phyloP scores from a whole-genome alignment of 306 rosid genomes.

The Quercus gilva region DNA sequence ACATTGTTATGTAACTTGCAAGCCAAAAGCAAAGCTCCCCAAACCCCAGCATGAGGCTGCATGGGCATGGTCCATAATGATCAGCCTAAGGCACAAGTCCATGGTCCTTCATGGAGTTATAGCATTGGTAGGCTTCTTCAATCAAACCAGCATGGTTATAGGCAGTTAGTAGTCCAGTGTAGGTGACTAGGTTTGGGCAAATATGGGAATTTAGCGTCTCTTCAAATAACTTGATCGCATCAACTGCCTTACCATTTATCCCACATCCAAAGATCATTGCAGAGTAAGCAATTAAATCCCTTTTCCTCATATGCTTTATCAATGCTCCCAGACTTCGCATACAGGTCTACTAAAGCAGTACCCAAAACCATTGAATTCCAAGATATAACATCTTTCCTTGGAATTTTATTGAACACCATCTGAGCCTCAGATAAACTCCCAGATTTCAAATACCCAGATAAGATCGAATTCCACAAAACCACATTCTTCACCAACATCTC shows the following conservation, averaged over 20 bases:
- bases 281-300: conserved; percentile 73
- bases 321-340: conserved; percentile 68
- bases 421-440: conserved; percentile 49
- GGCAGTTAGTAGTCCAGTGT: conserved; percentile 61
- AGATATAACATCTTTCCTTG: conserved; percentile 57
- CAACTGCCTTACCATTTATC: conserved; percentile 53
- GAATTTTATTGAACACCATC: conserved; percentile 49
- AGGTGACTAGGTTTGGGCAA: conserved; percentile 55
- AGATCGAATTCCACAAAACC: conserved; percentile 75
- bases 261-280: conserved; percentile 83
- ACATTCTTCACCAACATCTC: conserved; percentile 58
- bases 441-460: conserved; percentile 51
- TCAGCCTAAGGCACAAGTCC: conserved; percentile 48
- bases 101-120: conserved; percentile 51
- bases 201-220: conserved; percentile 52
- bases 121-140: conserved; percentile 65
- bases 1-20: conserved; percentile 51
- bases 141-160: conserved; percentile 69
- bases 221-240: conserved; percentile 51
- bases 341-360: conserved; percentile 67
- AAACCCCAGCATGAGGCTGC: conserved; percentile 54
- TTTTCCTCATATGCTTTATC: conserved; percentile 50
- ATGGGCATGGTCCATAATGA: conserved; percentile 65
- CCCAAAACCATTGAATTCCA: conserved; percentile 77
- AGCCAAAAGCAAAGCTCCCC: conserved; percentile 77